Evolutionary conservation across 805 yeast species (phyloP).

Genomic region (Zygosaccharomyces pseudorouxii): DNA sequence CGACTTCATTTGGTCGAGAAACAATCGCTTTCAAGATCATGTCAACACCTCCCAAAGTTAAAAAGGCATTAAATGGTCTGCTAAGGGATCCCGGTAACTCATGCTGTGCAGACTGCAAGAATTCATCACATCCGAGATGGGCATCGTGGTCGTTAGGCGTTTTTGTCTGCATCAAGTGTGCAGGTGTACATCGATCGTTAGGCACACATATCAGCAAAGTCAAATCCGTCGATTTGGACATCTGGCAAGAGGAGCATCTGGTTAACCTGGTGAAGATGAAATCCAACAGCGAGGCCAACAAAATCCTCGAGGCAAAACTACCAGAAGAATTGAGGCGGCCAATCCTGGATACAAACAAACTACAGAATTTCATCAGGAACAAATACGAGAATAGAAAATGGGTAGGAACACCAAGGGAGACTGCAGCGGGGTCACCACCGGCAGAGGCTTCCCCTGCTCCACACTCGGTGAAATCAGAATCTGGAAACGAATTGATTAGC

Average conservation of each 20-base stretch:
- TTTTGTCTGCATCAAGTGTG: slow-evolving; percentile 88
- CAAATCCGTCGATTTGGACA: slow-evolving; percentile 88
- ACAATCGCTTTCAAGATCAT: slow-evolving; percentile 1
- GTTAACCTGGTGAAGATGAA: slow-evolving; percentile 83
- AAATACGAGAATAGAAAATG: slow-evolving; percentile 90
- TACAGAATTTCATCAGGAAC: slow-evolving; percentile 85
- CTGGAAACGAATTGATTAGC: neutral
- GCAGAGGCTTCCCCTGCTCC: neutral
- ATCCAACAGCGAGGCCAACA: slow-evolving; percentile 63
- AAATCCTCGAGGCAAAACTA: slow-evolving; percentile 77
- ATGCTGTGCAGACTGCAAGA: slow-evolving; percentile 87
- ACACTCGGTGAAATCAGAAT: neutral
- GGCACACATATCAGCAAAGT: slow-evolving; percentile 95
- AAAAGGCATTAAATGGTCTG: slow-evolving; percentile 61
- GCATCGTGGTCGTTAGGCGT: slow-evolving; percentile 95
- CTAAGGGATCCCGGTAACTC: slow-evolving; percentile 74
- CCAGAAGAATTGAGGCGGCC: slow-evolving; percentile 37
- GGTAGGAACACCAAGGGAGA: slow-evolving; percentile 41
- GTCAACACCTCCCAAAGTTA: slow-evolving; percentile 41
- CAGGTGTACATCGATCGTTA: slow-evolving; percentile 92
- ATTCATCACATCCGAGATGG: slow-evolving; percentile 91
- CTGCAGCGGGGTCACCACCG: neutral
- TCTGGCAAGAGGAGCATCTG: slow-evolving; percentile 94
- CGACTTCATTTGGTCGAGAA: neutral
- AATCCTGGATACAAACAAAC: slow-evolving; percentile 75